Percentiles rank a stretch among this genome's conserved stretches.
Evolutionary conservation across 108 stramenopile species (phyloP).

Genomic region (Mediolabrus comicus): DNA sequence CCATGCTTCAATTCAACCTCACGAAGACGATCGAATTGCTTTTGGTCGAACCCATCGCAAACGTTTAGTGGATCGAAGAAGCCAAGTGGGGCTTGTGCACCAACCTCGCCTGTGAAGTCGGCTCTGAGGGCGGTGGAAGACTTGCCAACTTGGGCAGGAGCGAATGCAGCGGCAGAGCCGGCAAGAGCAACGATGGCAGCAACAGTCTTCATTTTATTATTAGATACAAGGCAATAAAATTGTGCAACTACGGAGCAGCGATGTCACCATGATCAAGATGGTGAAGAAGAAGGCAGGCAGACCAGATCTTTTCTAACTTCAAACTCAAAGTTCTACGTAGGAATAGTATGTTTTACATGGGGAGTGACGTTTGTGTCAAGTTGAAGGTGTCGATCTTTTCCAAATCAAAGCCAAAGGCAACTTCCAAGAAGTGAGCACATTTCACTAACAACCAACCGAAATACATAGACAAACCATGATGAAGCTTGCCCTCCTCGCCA

Average conservation of each 20-base stretch:
- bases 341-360: no score
- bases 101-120: conserved; percentile 47
- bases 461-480: conserved; percentile 43
- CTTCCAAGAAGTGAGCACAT: neutral
- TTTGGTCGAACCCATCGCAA: conserved; percentile 53
- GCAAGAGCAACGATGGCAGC: conserved; percentile 39
- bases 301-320: no score
- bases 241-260: conserved; percentile 57
- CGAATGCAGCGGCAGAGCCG: conserved; percentile 44
- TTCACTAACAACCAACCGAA: neutral
- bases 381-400: neutral
- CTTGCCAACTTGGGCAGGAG: conserved; percentile 22
- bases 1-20: conserved; percentile 71
- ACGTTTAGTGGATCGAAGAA: conserved; percentile 67
- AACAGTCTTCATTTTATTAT: conserved; percentile 33
- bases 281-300: conserved; percentile 5
- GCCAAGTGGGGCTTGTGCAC: conserved; percentile 49
- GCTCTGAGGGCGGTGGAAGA: conserved; percentile 6
- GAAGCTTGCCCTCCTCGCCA: conserved; percentile 73
- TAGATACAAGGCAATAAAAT: neutral
- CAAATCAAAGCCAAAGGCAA: neutral
- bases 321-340: no score
- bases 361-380: no score
- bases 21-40: conserved; percentile 51
- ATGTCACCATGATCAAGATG: conserved; percentile 47